Percentiles rank a stretch among this genome's conserved stretches.
Conservation (phyloP, 768 basidiomycete genomes). For the Galerina sulciceps region DNA sequence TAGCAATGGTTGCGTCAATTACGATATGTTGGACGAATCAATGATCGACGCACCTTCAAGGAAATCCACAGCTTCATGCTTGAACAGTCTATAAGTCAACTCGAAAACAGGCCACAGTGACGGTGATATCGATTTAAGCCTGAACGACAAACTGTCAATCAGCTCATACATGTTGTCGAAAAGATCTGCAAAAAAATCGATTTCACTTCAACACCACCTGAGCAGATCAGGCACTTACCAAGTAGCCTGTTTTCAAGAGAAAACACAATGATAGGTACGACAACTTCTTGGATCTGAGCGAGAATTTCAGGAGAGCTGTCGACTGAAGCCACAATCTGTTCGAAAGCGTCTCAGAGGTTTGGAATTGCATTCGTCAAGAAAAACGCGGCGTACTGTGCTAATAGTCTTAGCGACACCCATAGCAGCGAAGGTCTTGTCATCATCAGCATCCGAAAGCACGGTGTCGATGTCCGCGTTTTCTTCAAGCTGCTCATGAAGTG, state of each 20-base stretch:
- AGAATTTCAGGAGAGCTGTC: slow-evolving; percentile 77
- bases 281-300: slow-evolving; percentile 77
- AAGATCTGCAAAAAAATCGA: slow-evolving; percentile 55
- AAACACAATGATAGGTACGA: slow-evolving; percentile 76
- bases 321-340: slow-evolving; percentile 74
- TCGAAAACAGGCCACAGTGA: slow-evolving; percentile 90
- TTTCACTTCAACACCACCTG: not conserved
- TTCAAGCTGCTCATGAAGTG: slow-evolving; percentile 56
- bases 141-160: slow-evolving; percentile 85
- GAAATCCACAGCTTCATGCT: slow-evolving; percentile 83
- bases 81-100: slow-evolving; percentile 81
- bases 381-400: slow-evolving; percentile 59
- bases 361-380: not conserved
- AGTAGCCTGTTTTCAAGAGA: slow-evolving; percentile 80
- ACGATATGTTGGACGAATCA: not conserved
- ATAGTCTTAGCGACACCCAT: slow-evolving; percentile 91
- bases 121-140: slow-evolving; percentile 72
- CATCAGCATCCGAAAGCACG: slow-evolving; percentile 59
- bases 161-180: slow-evolving; percentile 89
- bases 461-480: slow-evolving; percentile 60
- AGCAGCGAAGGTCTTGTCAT: slow-evolving; percentile 86
- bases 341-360: not conserved
- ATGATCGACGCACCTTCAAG: slow-evolving; percentile 65
- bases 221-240: slow-evolving; percentile 47
- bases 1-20: slow-evolving; percentile 3